Evolutionary conservation across 495 filamentous ascomycete genomes (phyloP).

Genomic region (Clohesyomyces aquaticus): DNA sequence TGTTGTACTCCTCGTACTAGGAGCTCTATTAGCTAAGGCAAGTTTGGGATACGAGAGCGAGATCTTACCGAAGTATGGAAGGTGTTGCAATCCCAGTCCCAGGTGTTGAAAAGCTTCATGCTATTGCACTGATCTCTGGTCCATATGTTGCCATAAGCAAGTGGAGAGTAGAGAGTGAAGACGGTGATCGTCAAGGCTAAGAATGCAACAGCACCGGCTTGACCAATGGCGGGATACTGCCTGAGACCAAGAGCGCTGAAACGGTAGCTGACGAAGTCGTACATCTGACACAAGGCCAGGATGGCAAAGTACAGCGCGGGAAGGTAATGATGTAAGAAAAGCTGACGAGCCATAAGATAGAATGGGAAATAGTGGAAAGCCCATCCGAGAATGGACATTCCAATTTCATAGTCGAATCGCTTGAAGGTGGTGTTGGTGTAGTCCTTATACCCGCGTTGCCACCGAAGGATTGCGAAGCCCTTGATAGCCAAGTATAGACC

Average conservation of each 20-base stretch:
- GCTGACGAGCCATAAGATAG: constrained; percentile 94
- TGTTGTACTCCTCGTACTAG: constrained; percentile 42
- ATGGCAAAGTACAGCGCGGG: constrained; percentile 95
- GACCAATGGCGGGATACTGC: constrained; percentile 74
- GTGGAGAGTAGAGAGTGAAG: constrained; percentile 83
- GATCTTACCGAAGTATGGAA: constrained; percentile 82
- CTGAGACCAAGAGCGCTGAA: constrained; percentile 68
- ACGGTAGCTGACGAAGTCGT: constrained; percentile 79
- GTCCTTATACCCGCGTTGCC: constrained; percentile 90
- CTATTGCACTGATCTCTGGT: constrained; percentile 81
- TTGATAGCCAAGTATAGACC: constrained; percentile 81
- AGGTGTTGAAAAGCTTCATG: constrained; percentile 83
- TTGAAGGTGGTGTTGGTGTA: constrained; percentile 82
- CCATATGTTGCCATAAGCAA: constrained; percentile 94
- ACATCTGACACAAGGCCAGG: constrained; percentile 82
- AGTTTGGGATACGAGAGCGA: neutral
- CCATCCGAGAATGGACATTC: constrained; percentile 88
- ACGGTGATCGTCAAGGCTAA: constrained; percentile 70
- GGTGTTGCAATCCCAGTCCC: constrained; percentile 97
- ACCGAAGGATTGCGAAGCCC: constrained; percentile 81
- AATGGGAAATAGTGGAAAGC: constrained; percentile 97
- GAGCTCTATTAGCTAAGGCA: neutral
- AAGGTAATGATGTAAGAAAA: constrained; percentile 97
- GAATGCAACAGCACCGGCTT: constrained; percentile 68
- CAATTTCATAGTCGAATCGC: constrained; percentile 96